phyloP scores from a whole-genome alignment of 2,329 filamentous ascomycete species.

The Paecilomyces variotii region DNA sequence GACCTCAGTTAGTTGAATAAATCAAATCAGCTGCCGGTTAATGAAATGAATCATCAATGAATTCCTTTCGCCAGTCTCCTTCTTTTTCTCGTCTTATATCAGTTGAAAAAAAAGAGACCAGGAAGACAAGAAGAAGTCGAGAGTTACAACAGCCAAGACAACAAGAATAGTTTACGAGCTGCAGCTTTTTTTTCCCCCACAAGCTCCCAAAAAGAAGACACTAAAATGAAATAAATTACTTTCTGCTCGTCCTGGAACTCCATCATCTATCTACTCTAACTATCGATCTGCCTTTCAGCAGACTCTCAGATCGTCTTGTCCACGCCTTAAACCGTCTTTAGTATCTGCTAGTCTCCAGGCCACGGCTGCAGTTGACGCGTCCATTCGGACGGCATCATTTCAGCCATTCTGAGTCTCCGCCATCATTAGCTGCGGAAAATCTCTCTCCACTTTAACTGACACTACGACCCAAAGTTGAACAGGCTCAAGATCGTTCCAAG shows the following conservation, averaged over 20 bases:
- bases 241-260: background rate
- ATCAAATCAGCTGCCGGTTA: background rate
- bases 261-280: background rate
- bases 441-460: too few species aligned
- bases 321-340: slow-evolving; percentile 12
- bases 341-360: slow-evolving; percentile 1
- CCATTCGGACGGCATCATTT: slow-evolving; percentile 23
- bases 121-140: background rate
- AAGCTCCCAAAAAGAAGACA: background rate
- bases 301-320: background rate
- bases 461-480: background rate
- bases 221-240: background rate
- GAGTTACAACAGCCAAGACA: too few species aligned
- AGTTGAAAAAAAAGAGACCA: background rate
- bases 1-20: background rate
- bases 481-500: background rate
- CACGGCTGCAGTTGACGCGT: slow-evolving; percentile 10
- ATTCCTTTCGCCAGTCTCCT: background rate
- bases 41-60: too few species aligned
- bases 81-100: background rate
- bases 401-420: slow-evolving; percentile 27
- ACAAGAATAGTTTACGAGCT: background rate
- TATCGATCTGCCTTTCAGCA: background rate
- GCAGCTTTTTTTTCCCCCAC: background rate
- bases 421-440: slow-evolving; percentile 7